Evolutionary conservation across 2,329 filamentous ascomycete species (phyloP).

Genomic region (Venturia pyrina): DNA sequence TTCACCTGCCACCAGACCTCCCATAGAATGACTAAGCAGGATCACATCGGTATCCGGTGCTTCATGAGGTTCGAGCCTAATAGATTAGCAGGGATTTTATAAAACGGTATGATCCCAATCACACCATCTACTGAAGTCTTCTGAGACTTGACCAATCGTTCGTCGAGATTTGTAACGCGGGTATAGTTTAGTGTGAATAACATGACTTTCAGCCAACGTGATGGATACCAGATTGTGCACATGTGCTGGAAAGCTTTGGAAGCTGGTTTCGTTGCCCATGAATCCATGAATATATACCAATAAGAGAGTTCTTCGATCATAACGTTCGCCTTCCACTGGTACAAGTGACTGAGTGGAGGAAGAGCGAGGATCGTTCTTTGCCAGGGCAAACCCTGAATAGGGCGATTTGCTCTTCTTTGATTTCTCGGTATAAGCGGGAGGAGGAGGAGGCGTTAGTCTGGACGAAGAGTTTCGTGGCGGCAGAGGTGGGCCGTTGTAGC

Average conservation of each 20-base stretch:
- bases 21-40: constrained; percentile 82
- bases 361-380: constrained; percentile 31
- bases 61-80: constrained; percentile 65
- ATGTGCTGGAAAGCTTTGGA: constrained; percentile 79
- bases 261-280: constrained; percentile 79
- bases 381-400: not conserved
- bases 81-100: constrained; percentile 8
- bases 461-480: not conserved
- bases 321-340: constrained; percentile 24
- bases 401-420: not conserved
- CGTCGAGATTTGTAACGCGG: constrained; percentile 69
- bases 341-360: constrained; percentile 37
- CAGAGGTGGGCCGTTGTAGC: constrained; percentile 1
- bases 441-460: not conserved
- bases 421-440: not conserved
- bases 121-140: constrained; percentile 73
- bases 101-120: constrained; percentile 15
- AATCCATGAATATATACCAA: constrained; percentile 85
- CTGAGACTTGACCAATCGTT: constrained; percentile 60
- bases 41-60: constrained; percentile 65
- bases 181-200: constrained; percentile 79
- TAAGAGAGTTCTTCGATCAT: constrained; percentile 49
- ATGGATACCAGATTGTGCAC: constrained; percentile 65
- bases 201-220: constrained; percentile 60
- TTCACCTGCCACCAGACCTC: constrained; percentile 73